phyloP scores from a whole-genome alignment of 306 rosid species.

The Cucumis hystrix region DNA sequence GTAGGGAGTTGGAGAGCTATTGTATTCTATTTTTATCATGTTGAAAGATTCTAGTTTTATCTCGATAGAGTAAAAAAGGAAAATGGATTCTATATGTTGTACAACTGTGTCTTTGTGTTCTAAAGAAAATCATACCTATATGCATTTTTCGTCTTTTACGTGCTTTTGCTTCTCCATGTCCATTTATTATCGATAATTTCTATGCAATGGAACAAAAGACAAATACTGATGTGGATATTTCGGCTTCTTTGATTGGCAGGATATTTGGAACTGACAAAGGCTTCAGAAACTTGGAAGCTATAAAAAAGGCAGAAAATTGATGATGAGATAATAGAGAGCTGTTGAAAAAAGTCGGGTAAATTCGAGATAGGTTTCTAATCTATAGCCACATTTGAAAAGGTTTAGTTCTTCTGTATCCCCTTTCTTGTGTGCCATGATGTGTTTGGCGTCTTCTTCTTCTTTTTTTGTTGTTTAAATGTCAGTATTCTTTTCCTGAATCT shows the following conservation, averaged over 20 bases:
- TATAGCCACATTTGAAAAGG: conserved; percentile 18
- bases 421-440: background rate
- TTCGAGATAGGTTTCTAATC: conserved; percentile 18
- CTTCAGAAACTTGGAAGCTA: conserved; percentile 67
- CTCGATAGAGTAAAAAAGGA: background rate
- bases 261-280: conserved; percentile 78
- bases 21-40: background rate
- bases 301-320: conserved; percentile 39
- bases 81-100: background rate
- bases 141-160: background rate
- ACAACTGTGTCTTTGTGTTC: too few relatives aligned
- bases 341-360: background rate
- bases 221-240: background rate
- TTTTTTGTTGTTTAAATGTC: background rate
- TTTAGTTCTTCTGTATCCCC: background rate
- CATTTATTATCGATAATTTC: background rate
- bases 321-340: conserved; percentile 16
- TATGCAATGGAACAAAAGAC: background rate
- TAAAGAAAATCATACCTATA: background rate
- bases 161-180: background rate
- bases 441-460: background rate
- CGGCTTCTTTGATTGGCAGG: conserved; percentile 23
- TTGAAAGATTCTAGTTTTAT: background rate
- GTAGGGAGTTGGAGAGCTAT: background rate
- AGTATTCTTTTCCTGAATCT: background rate